Percentiles rank a stretch among this genome's conserved stretches.
Conservation (phyloP, 164 flowering plant genomes). For the Magnolia kwangsiensis region DNA sequence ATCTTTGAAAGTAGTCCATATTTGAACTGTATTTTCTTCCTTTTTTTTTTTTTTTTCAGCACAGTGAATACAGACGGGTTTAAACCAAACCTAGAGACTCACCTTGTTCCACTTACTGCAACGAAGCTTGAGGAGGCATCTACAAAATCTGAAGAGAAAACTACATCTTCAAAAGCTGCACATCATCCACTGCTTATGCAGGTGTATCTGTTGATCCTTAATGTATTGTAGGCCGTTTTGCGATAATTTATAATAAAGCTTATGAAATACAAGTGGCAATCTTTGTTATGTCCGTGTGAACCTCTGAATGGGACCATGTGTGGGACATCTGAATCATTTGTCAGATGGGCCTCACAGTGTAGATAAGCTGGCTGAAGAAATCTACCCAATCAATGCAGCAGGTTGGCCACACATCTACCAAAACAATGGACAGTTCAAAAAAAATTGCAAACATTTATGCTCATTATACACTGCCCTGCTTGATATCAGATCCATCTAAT, state of each 20-base stretch:
- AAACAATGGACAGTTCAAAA: not conserved
- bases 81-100: slow-evolving; percentile 94
- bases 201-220: slow-evolving; percentile 33
- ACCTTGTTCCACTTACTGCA: slow-evolving; percentile 74
- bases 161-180: slow-evolving; percentile 35
- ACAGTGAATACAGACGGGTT: slow-evolving; percentile 89
- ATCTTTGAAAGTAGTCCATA: not conserved
- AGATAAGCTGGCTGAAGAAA: not conserved
- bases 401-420: not conserved
- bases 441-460: not conserved
- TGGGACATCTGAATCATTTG: not conserved
- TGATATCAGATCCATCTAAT: not conserved
- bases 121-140: slow-evolving; percentile 54
- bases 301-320: not conserved
- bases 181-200: slow-evolving; percentile 85
- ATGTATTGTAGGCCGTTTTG: not conserved
- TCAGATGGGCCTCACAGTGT: not conserved
- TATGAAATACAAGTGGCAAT: not conserved
- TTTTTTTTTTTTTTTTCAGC: slow-evolving; percentile 32
- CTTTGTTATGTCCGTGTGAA: not conserved
- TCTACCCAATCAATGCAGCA: not conserved
- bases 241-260: too few relatives aligned
- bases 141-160: slow-evolving; percentile 48
- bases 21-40: slow-evolving; percentile 3
- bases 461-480: not conserved